A percentile compares a stretch with the other conserved stretches of the same genome.
Conservation (phyloP, 2,329 filamentous ascomycete species). For the Emergomyces orientalis region DNA sequence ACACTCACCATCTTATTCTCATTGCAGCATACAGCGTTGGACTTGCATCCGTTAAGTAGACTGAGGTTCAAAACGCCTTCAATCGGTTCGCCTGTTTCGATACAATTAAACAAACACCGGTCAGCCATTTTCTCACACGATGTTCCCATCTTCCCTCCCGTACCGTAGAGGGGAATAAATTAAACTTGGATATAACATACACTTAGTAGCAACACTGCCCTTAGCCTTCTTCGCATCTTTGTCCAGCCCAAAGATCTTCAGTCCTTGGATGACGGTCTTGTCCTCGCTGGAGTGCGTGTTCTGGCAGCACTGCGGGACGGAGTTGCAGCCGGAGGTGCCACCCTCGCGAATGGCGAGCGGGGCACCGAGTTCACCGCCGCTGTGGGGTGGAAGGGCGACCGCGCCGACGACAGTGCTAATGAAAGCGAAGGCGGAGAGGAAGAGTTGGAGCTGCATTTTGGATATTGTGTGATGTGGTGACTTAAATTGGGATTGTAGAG, state of each 20-base stretch:
- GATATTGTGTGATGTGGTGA: background rate
- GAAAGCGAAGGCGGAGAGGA: conserved; percentile 1
- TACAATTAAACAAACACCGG: background rate
- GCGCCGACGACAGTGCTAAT: background rate
- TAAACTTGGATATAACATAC: background rate
- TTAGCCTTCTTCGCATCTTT: background rate
- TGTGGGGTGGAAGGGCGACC: conserved; percentile 1
- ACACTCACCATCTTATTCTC: conserved; percentile 6
- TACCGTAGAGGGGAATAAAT: background rate
- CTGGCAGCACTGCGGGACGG: conserved; percentile 7
- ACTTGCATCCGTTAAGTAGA: conserved; percentile 4
- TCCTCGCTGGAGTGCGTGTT: background rate
- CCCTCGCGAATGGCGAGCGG: background rate
- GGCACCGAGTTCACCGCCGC: background rate
- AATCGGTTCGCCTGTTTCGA: conserved; percentile 1
- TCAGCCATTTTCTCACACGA: background rate
- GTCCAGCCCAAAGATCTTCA: conserved; percentile 3
- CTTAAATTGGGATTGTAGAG: background rate
- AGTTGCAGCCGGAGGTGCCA: background rate
- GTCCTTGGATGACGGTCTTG: background rate
- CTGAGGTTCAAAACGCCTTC: background rate
- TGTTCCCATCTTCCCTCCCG: background rate
- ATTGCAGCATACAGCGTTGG: conserved; percentile 4
- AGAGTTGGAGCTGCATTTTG: conserved; percentile 8
- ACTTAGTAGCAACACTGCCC: conserved; percentile 3